Conservation (phyloP, 768 basidiomycete species). For the Suillus americanus region DNA sequence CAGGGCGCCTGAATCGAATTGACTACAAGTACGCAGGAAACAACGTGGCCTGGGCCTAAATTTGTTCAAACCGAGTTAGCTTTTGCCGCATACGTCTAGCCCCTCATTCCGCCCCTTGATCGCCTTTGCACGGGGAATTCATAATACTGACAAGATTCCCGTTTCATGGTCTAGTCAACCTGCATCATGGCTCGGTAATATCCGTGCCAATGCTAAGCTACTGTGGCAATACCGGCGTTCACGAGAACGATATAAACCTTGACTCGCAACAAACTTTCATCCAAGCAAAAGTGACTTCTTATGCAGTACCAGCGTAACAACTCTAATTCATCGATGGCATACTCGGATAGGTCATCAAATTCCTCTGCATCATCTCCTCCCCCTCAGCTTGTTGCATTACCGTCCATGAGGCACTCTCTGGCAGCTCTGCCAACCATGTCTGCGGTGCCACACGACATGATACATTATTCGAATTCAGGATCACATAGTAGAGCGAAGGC, state of each 20-base stretch:
- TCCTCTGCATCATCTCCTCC: constrained; percentile 32
- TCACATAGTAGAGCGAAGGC: constrained; percentile 32
- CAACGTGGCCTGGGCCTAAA: constrained; percentile 34
- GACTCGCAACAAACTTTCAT: constrained; percentile 6
- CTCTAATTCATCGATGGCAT: constrained; percentile 33
- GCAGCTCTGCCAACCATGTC: constrained; percentile 32
- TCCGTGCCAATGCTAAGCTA: constrained; percentile 24
- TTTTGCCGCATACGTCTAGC: constrained; percentile 20
- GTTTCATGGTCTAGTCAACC: constrained; percentile 27
- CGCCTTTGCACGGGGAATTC: constrained; percentile 30
- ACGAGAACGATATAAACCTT: constrained; percentile 27
- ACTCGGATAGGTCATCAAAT: constrained; percentile 32
- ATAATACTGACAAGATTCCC: constrained; percentile 32
- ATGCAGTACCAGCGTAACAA: constrained; percentile 32
- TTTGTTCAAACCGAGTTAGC: constrained; percentile 18
- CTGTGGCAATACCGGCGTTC: constrained; percentile 24
- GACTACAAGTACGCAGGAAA: constrained; percentile 29
- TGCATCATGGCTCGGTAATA: constrained; percentile 36
- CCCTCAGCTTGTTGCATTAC: constrained; percentile 27
- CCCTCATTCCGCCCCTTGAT: constrained; percentile 32
- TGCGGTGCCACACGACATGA: constrained; percentile 29
- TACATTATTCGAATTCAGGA: constrained; percentile 28
- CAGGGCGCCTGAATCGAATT: constrained; percentile 25
- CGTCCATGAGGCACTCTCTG: constrained; percentile 34
- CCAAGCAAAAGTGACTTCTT: constrained; percentile 16